Percentiles rank a stretch among this genome's conserved stretches.
These are phyloP conservation scores for Gossypium turneri DNA, from an alignment of 345 rosid genomes.

Conservation along the genomic window DNA sequence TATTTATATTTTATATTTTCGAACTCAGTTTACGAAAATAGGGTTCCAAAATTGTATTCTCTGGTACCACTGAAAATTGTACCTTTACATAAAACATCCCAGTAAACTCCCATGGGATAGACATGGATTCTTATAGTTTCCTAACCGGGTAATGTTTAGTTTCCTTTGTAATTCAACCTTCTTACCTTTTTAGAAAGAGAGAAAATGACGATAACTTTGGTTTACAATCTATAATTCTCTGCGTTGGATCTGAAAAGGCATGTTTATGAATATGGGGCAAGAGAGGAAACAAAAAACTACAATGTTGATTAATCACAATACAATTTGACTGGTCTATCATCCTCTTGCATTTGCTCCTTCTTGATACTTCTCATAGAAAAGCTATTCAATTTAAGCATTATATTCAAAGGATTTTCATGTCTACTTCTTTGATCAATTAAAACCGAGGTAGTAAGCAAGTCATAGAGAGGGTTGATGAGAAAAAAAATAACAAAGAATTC, in stretches of 20 bases:
- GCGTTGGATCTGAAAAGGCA: background rate
- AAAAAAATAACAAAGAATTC: background rate
- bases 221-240: background rate
- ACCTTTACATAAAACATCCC: background rate
- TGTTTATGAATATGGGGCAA: background rate
- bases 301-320: background rate
- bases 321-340: background rate
- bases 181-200: no score
- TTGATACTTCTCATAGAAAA: background rate
- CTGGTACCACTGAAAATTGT: no score
- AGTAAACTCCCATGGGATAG: background rate
- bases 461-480: background rate
- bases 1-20: no score
- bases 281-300: background rate
- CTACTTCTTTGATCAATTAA: background rate
- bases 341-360: background rate
- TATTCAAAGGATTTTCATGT: background rate
- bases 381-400: background rate
- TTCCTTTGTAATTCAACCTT: no score
- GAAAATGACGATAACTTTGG: background rate
- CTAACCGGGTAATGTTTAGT: background rate
- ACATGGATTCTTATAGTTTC: background rate
- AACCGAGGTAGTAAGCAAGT: background rate
- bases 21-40: no score
- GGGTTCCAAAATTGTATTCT: no score